Conservation (phyloP, 345 rosid species). For the Zanthoxylum bungeanum region DNA sequence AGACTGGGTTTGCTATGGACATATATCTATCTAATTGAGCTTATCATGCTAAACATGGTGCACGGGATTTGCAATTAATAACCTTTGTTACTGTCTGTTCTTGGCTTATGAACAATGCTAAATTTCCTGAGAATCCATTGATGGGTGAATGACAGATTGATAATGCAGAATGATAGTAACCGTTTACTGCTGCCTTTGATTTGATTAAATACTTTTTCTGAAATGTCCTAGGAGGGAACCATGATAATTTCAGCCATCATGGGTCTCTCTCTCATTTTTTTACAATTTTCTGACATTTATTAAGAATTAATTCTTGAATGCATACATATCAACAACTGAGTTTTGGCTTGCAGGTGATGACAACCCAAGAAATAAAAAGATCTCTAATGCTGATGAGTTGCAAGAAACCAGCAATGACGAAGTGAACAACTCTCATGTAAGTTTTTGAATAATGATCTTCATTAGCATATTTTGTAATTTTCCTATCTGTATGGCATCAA, state of each 20-base stretch:
- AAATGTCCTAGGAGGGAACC: background rate
- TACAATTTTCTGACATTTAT: background rate
- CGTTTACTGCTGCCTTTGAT: background rate
- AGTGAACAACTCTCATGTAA: conserved; percentile 21
- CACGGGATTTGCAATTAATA: background rate
- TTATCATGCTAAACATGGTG: background rate
- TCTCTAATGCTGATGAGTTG: conserved; percentile 5
- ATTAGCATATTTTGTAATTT: background rate
- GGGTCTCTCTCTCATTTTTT: background rate
- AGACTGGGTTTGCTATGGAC: background rate
- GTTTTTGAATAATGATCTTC: conserved; percentile 10
- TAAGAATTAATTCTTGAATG: background rate
- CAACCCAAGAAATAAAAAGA: conserved; percentile 15
- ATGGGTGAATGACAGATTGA: background rate
- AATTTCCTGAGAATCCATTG: background rate
- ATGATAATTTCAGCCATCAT: background rate
- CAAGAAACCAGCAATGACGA: conserved; percentile 1
- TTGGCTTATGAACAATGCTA: background rate
- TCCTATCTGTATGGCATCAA: background rate
- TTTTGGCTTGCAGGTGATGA: conserved; percentile 26
- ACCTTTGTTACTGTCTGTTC: background rate
- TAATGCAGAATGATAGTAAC: background rate
- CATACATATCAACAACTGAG: background rate
- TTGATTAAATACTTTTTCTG: background rate
- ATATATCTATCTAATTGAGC: background rate